A percentile compares a stretch with the other conserved stretches of the same genome.
Conservation (phyloP, 371 early-diverging fungal genomes). For the Mucor racemosus region DNA sequence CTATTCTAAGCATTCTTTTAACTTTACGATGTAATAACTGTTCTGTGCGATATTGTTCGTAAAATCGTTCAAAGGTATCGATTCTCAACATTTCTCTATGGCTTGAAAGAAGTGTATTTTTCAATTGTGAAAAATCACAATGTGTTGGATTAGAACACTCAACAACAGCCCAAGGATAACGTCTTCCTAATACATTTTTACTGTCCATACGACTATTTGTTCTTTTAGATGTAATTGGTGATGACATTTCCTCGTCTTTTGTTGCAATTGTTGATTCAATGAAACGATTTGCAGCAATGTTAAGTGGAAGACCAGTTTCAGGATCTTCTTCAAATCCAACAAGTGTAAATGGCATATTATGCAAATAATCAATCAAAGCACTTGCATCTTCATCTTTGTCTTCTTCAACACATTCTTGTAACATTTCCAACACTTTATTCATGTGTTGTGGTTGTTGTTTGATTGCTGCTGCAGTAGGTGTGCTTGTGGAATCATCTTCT, state of each 20-base stretch:
- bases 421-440: conserved; percentile 24
- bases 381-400: conserved; percentile 42
- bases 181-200: conserved; percentile 67
- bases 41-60: conserved; percentile 89
- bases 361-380: conserved; percentile 42
- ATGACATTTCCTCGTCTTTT: conserved; percentile 38
- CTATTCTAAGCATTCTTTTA: conserved; percentile 19
- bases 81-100: conserved; percentile 85
- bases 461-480: conserved; percentile 19
- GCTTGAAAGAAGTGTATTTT: conserved; percentile 54
- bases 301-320: conserved; percentile 38
- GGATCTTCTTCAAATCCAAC: conserved; percentile 71
- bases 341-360: conserved; percentile 70
- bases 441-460: conserved; percentile 28
- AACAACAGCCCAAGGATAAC: conserved; percentile 97
- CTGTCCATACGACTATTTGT: neutral
- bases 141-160: conserved; percentile 83
- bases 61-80: conserved; percentile 83
- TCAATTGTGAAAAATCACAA: conserved; percentile 77
- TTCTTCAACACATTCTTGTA: conserved; percentile 35
- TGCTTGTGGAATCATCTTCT: conserved; percentile 60
- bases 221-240: neutral
- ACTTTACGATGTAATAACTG: conserved; percentile 61
- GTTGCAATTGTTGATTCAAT: neutral
- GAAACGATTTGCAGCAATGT: neutral